Conservation (phyloP, 2,329 filamentous ascomycete genomes). For the Calycina herbarum region DNA sequence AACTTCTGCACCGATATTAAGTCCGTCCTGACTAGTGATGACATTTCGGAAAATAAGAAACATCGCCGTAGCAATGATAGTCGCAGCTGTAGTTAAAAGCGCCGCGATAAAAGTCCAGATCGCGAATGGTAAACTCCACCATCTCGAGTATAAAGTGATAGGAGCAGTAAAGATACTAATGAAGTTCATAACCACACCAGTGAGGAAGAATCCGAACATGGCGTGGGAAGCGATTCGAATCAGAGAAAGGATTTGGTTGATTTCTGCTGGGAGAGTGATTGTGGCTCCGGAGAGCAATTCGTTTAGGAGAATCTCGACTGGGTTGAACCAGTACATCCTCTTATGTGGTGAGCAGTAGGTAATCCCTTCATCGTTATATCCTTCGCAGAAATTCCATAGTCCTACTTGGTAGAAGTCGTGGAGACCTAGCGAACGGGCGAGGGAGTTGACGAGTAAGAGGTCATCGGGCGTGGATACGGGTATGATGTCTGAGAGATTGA, state of each 20-base stretch:
- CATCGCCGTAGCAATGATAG: conserved; percentile 79
- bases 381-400: conserved; percentile 90
- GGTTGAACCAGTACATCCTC: conserved; percentile 86
- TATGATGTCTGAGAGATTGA: conserved; percentile 75
- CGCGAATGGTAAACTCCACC: conserved; percentile 65
- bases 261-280: conserved; percentile 74
- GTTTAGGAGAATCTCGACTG: conserved; percentile 74
- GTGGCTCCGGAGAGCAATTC: conserved; percentile 81
- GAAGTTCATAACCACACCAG: conserved; percentile 67
- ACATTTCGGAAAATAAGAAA: conserved; percentile 79
- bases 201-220: conserved; percentile 89
- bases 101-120: conserved; percentile 67
- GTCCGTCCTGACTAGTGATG: conserved; percentile 65
- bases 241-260: conserved; percentile 71
- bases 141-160: conserved; percentile 44
- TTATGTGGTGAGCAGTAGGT: conserved; percentile 72
- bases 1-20: conserved; percentile 73
- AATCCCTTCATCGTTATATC: conserved; percentile 72
- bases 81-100: conserved; percentile 67
- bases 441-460: conserved; percentile 82
- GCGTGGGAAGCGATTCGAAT: conserved; percentile 73
- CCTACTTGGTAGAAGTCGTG: conserved; percentile 95
- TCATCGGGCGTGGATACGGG: conserved; percentile 30
- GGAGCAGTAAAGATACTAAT: conserved; percentile 68
- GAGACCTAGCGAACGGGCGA: conserved; percentile 80